These are phyloP conservation scores for Tolypocladium pustulatum DNA, from an alignment of 2,329 filamentous ascomycete genomes.

Conservation along the genomic window DNA sequence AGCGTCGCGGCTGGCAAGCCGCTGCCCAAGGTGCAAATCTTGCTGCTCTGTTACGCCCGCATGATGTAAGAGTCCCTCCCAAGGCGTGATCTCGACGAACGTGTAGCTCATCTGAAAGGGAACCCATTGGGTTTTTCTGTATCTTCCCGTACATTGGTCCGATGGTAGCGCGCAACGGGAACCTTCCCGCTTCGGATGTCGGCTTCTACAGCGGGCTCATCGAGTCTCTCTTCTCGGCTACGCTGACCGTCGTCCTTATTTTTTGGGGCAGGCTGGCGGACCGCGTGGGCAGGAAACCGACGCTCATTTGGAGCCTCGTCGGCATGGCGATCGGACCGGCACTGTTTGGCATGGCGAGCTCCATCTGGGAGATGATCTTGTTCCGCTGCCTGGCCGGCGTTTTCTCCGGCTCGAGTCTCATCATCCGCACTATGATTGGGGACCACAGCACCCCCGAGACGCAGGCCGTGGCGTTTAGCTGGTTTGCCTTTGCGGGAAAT, in stretches of 20 bases:
- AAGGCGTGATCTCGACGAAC: not conserved
- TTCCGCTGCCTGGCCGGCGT: slow-evolving; percentile 62
- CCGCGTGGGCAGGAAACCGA: slow-evolving; percentile 59
- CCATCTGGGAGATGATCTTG: slow-evolving; percentile 64
- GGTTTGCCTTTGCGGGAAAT: slow-evolving; percentile 67
- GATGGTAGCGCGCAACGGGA: slow-evolving; percentile 61
- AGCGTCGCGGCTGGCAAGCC: slow-evolving; percentile 23
- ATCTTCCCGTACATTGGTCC: slow-evolving; percentile 74
- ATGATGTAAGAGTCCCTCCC: slow-evolving; percentile 29
- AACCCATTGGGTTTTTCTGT: slow-evolving; percentile 74
- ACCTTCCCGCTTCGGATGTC: slow-evolving; percentile 52
- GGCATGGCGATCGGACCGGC: slow-evolving; percentile 52
- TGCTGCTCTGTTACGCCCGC: slow-evolving; percentile 63
- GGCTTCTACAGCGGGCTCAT: slow-evolving; percentile 75
- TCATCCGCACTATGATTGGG: slow-evolving; percentile 66
- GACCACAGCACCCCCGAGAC: slow-evolving; percentile 61
- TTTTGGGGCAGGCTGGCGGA: slow-evolving; percentile 56
- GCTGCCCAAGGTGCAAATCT: slow-evolving; percentile 52
- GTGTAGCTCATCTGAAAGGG: slow-evolving; percentile 16
- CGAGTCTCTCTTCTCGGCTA: slow-evolving; percentile 61
- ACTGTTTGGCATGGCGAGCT: slow-evolving; percentile 57
- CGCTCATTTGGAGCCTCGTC: slow-evolving; percentile 55
- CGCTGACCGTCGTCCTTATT: slow-evolving; percentile 70
- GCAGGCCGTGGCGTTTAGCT: slow-evolving; percentile 64
- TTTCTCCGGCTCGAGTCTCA: slow-evolving; percentile 64